A percentile compares a stretch with the other conserved stretches of the same genome.
phyloP scores from a whole-genome alignment of 78 protist genomes.

The Mantamonas sphyraenae region DNA sequence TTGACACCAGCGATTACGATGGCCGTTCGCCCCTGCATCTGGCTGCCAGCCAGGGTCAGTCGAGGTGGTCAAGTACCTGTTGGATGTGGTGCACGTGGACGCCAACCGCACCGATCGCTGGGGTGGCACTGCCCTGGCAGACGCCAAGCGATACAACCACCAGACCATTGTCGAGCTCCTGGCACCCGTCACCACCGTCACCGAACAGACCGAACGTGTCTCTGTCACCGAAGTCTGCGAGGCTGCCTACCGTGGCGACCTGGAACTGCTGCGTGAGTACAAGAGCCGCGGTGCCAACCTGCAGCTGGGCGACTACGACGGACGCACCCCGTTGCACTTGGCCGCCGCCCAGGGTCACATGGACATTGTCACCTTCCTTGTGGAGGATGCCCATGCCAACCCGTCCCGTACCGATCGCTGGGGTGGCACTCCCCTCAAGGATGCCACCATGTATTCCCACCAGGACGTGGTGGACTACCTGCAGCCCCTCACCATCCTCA shows the following conservation, averaged over 20 bases:
- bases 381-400: slow-evolving; percentile 25
- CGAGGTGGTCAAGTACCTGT: slow-evolving; percentile 28
- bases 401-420: slow-evolving; percentile 33
- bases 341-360: slow-evolving; percentile 60
- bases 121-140: slow-evolving; percentile 61
- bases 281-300: too few species aligned
- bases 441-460: slow-evolving; percentile 26
- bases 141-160: too few species aligned
- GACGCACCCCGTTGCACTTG: slow-evolving; percentile 60
- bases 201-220: too few species aligned
- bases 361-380: slow-evolving; percentile 28
- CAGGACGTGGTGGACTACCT: neutral
- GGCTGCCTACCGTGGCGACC: too few species aligned
- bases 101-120: slow-evolving; percentile 35
- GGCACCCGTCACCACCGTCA: too few species aligned
- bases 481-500: too few species aligned
- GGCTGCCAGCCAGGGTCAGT: slow-evolving; percentile 59
- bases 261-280: too few species aligned
- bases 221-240: too few species aligned
- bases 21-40: slow-evolving; percentile 60
- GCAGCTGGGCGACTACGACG: slow-evolving; percentile 48
- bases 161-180: too few species aligned
- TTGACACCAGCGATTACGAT: slow-evolving; percentile 69
- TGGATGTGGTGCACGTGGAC: slow-evolving; percentile 23
- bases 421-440: slow-evolving; percentile 62